Conservation (phyloP, 345 rosid genomes). For the Lumnitzera littorea region DNA sequence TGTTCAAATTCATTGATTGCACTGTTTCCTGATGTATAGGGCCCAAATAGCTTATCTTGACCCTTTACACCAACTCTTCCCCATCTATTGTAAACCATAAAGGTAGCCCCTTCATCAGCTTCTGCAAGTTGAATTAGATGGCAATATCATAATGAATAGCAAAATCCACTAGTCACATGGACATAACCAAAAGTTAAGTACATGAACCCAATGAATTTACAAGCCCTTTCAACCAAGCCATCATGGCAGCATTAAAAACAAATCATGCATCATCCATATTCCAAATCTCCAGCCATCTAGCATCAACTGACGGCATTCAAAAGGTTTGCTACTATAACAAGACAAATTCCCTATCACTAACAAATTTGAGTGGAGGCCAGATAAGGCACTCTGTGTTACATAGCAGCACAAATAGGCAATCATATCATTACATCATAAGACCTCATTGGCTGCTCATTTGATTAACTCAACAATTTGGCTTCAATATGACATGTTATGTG, state of each 20-base stretch:
- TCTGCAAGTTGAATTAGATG: slow-evolving; percentile 31
- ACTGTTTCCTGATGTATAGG: slow-evolving; percentile 38
- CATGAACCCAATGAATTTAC: neutral
- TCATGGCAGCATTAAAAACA: neutral
- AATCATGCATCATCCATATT: too few species aligned
- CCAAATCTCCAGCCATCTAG: too few species aligned
- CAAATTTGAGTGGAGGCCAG: too few species aligned
- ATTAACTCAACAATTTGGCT: too few species aligned
- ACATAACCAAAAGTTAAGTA: neutral
- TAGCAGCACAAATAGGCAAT: neutral
- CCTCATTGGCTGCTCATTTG: neutral
- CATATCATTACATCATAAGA: neutral
- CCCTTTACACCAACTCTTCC: slow-evolving; percentile 91
- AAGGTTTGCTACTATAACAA: too few species aligned
- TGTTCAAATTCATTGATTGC: slow-evolving; percentile 49
- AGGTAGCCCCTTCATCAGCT: slow-evolving; percentile 58
- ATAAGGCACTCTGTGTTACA: too few species aligned
- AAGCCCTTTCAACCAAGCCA: slow-evolving; percentile 2
- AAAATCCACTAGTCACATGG: too few species aligned
- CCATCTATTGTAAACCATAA: slow-evolving; percentile 72
- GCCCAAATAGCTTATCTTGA: slow-evolving; percentile 67
- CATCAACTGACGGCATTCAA: too few species aligned
- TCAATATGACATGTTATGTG: too few species aligned
- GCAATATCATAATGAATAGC: neutral
- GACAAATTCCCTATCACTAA: too few species aligned